These are phyloP conservation scores for Schizophyllum amplum DNA, from an alignment of 1,284 basidiomycete species.

Conservation along the genomic window DNA sequence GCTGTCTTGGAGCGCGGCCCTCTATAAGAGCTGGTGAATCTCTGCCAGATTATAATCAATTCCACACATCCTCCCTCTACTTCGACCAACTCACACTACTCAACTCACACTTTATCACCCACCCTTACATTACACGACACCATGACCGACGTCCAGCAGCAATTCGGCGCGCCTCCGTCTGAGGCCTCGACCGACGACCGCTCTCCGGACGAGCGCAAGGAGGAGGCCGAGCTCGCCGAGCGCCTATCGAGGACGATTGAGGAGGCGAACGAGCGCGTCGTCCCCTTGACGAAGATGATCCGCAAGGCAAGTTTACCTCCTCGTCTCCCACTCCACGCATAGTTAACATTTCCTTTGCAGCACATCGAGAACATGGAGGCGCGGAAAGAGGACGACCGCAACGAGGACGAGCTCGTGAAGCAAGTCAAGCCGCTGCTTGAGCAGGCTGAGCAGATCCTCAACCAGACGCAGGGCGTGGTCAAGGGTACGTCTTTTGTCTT, in stretches of 20 bases:
- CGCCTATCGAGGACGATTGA: slow-evolving; percentile 25
- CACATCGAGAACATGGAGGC: slow-evolving; percentile 26
- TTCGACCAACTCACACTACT: too few species aligned
- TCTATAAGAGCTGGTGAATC: too few species aligned
- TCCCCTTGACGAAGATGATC: slow-evolving; percentile 26
- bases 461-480: slow-evolving; percentile 27
- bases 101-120: too few species aligned
- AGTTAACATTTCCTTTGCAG: slow-evolving; percentile 8
- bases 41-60: too few species aligned
- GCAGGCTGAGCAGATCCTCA: slow-evolving; percentile 27
- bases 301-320: slow-evolving; percentile 19
- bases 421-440: slow-evolving; percentile 26
- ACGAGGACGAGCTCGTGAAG: slow-evolving; percentile 27
- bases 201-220: too few species aligned
- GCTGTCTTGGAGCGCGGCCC: too few species aligned
- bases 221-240: slow-evolving; percentile 4
- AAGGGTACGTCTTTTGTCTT: slow-evolving; percentile 6
- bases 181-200: too few species aligned
- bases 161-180: too few species aligned
- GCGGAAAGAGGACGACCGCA: slow-evolving; percentile 26
- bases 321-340: neutral
- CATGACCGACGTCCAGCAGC: too few species aligned
- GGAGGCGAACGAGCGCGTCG: slow-evolving; percentile 13
- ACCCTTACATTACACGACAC: too few species aligned
- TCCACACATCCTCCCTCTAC: too few species aligned